Evolutionary conservation across 495 filamentous ascomycete genomes (phyloP).

Genomic region (Lineolata rhizophorae): DNA sequence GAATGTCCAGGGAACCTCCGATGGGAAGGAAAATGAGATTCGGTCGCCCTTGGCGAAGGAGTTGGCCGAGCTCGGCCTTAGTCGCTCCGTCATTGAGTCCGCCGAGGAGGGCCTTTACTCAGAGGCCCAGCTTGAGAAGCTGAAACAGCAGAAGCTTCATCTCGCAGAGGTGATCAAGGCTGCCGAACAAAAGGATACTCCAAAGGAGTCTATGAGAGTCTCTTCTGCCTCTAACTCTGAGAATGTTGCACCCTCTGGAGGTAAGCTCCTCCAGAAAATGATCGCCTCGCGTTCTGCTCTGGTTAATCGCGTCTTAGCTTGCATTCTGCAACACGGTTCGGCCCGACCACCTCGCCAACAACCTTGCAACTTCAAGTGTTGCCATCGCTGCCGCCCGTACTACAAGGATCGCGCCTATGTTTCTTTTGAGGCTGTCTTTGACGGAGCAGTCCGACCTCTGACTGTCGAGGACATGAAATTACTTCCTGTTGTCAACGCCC

Average conservation of each 20-base stretch:
- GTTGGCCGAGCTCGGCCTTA: constrained; percentile 7
- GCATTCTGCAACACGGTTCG: too few relatives aligned
- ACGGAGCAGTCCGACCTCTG: constrained; percentile 7
- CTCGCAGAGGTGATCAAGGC: constrained; percentile 6
- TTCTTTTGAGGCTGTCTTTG: constrained; percentile 16
- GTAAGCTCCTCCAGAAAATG: too few relatives aligned
- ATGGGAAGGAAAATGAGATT: background rate
- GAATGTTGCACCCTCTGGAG: too few relatives aligned
- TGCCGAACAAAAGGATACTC: background rate
- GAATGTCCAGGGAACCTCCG: too few relatives aligned
- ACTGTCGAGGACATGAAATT: constrained; percentile 8
- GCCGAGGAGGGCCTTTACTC: constrained; percentile 7
- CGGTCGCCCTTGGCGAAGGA: background rate
- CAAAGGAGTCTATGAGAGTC: background rate
- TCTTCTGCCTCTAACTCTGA: too few relatives aligned
- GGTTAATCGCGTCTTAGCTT: too few relatives aligned
- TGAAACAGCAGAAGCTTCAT: constrained; percentile 10
- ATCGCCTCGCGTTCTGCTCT: too few relatives aligned
- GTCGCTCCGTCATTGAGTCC: constrained; percentile 5
- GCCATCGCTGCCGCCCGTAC: constrained; percentile 18
- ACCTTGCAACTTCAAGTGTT: constrained; percentile 14
- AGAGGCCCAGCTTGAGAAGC: constrained; percentile 9
- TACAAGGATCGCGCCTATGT: constrained; percentile 16
- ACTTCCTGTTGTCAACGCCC: constrained; percentile 10
- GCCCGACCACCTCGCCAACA: too few relatives aligned